Conservation (phyloP, 1,139 yeast genomes). For the Candida sojae region DNA sequence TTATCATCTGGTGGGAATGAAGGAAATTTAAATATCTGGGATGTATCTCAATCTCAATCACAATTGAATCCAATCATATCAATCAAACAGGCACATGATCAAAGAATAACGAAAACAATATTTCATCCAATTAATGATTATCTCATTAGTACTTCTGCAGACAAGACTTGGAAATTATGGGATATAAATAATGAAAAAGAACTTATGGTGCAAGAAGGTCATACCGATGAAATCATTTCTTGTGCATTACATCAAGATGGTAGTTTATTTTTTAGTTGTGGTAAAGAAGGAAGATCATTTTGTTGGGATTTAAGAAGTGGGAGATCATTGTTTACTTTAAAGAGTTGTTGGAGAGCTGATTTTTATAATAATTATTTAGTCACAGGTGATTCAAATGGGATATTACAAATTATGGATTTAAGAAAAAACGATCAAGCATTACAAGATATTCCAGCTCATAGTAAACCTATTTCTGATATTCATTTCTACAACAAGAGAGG, state of each 20-base stretch:
- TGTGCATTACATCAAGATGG: constrained; percentile 79
- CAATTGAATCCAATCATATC: constrained; percentile 18
- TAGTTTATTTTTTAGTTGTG: constrained; percentile 72
- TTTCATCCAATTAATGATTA: constrained; percentile 64
- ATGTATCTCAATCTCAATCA: constrained; percentile 17
- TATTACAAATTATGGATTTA: constrained; percentile 85
- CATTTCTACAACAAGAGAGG: constrained; percentile 41
- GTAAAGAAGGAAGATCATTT: constrained; percentile 72
- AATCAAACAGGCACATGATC: constrained; percentile 42
- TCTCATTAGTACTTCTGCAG: constrained; percentile 76
- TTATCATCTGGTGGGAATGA: constrained; percentile 68
- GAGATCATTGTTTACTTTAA: constrained; percentile 55
- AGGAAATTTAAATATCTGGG: constrained; percentile 55
- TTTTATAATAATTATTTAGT: constrained; percentile 75
- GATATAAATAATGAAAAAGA: constrained; percentile 43
- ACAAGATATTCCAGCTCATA: constrained; percentile 74
- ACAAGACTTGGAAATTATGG: constrained; percentile 90
- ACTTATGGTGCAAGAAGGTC: constrained; percentile 75
- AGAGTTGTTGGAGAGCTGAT: constrained; percentile 72
- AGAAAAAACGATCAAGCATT: constrained; percentile 40
- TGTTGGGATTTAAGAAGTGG: constrained; percentile 92
- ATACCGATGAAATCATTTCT: constrained; percentile 69
- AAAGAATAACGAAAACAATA: constrained; percentile 62
- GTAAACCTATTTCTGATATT: constrained; percentile 69
- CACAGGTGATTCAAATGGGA: constrained; percentile 83